Evolutionary conservation across 2,329 filamentous ascomycete genomes (phyloP), one percentile per base, ranked within the genome.

Genomic region (Colletotrichum zoysiae): DNA sequence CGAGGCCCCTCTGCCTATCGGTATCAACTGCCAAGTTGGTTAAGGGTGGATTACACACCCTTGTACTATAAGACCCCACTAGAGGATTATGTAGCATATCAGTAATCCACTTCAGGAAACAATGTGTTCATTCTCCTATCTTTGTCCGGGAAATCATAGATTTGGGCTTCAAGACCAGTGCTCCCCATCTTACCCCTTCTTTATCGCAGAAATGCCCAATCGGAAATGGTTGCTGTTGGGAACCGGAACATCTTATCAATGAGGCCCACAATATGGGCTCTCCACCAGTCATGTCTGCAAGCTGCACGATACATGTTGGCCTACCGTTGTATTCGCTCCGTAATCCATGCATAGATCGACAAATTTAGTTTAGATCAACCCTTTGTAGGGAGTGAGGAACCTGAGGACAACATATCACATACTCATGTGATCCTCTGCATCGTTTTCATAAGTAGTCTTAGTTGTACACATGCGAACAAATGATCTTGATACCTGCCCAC

Each of bases 1-100:
- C 18, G n/a, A 46, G 18, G 23, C 38, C 26, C 7, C 42, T 57
- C 38, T 7, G 42, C 63, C 56, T 70, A 70, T 70, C 67, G 63
- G 46, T 60, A 40, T 70, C 48, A 35, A 48, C 56, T 70, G 42
- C 67, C 63, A 16, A 23, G 5, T 35, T 23, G 26, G 48, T 53
- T 5, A 9, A 12, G 33, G n/a, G 35, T 26, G 16, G 46, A 30
- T 14, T 38, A 2, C 44, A 50, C 26, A 40, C 16, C 44, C 44
- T 12, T 50, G 30, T 20, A 12, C 3, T 3, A 12, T 1, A 14
- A 7, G 30, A 7, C 59, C 23, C 44, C 59, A 33, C 59, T 62
- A 30, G 30, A 38, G 35, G 12, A 50, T n/a, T n/a, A n/a, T n/a
- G n/a, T n/a, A 38, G 35, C 26, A 18, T 26, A 51, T 60, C 58